Evolutionary conservation across 371 early-diverging fungal species (phyloP).

Genomic region (Mortierella sp.): DNA sequence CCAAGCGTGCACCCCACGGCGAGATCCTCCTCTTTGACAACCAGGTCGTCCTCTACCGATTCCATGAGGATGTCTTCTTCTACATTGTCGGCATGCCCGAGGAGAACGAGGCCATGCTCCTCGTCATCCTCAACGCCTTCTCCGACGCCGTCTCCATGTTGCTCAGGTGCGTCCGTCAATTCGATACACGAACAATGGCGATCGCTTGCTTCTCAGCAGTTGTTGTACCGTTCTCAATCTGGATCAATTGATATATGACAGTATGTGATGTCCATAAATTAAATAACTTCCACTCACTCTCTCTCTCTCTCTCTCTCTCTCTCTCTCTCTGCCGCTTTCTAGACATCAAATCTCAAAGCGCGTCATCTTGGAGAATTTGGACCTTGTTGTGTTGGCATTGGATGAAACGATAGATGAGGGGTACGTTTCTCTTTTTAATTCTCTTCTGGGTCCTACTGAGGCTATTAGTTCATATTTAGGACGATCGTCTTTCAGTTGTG

Average conservation of each 20-base stretch:
- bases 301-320: neutral
- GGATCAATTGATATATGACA: neutral
- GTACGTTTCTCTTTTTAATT: constrained; percentile 61
- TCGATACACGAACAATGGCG: no score
- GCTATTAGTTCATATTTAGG: neutral
- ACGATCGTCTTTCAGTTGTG: neutral
- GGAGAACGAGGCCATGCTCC: constrained; percentile 94
- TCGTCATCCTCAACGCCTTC: constrained; percentile 83
- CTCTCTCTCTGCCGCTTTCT: constrained; percentile 12
- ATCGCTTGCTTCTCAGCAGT: no score
- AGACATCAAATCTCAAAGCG: constrained; percentile 94
- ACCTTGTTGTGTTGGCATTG: constrained; percentile 90
- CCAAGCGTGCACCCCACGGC: constrained; percentile 75
- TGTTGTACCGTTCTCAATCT: neutral
- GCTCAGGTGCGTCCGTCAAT: constrained; percentile 72
- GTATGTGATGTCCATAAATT: neutral
- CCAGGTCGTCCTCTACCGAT: constrained; percentile 89
- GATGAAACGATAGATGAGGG: constrained; percentile 98
- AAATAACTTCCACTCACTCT: neutral
- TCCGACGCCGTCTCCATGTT: constrained; percentile 88
- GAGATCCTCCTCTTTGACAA: constrained; percentile 94
- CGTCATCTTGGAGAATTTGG: constrained; percentile 90
- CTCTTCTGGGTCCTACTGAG: neutral
- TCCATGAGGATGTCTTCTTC: constrained; percentile 88
- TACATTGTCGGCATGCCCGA: constrained; percentile 93